phyloP scores from a whole-genome alignment of 179 eudicot genomes.

The Amaranthus tricolor region DNA sequence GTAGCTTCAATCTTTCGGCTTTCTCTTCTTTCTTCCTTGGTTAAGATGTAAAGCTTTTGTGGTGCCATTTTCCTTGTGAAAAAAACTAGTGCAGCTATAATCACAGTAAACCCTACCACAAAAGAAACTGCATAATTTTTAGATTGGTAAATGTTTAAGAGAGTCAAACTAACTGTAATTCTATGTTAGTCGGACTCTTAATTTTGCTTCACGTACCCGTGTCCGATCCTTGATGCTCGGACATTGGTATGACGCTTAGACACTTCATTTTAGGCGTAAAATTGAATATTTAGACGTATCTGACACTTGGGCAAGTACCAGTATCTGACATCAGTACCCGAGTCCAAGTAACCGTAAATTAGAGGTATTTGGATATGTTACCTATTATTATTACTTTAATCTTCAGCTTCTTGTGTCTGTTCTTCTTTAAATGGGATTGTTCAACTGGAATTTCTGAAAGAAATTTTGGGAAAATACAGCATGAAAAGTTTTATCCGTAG shows the following conservation, averaged over 20 bases:
- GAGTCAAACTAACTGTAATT: too few species aligned
- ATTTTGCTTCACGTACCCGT: too few species aligned
- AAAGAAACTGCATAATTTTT: not conserved
- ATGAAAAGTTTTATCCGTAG: too few species aligned
- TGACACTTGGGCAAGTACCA: too few species aligned
- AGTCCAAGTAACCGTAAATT: too few species aligned
- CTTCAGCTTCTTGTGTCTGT: conserved; percentile 1
- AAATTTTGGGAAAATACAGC: not conserved
- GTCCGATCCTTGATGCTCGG: too few species aligned
- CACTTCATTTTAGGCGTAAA: too few species aligned
- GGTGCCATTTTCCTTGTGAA: not conserved
- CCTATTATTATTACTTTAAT: not conserved
- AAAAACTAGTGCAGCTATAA: not conserved
- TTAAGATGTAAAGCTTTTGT: not conserved
- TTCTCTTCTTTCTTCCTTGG: not conserved
- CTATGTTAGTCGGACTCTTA: too few species aligned
- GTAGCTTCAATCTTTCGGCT: not conserved
- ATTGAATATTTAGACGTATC: too few species aligned
- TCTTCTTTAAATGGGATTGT: not conserved
- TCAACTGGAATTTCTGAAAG: not conserved
- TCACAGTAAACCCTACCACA: not conserved
- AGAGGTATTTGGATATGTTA: not conserved
- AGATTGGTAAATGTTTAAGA: too few species aligned
- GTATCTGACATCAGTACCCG: too few species aligned
- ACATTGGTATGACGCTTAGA: too few species aligned